Conservation (phyloP, 2,329 filamentous ascomycete species). For the Pleurostoma richardsiae region DNA sequence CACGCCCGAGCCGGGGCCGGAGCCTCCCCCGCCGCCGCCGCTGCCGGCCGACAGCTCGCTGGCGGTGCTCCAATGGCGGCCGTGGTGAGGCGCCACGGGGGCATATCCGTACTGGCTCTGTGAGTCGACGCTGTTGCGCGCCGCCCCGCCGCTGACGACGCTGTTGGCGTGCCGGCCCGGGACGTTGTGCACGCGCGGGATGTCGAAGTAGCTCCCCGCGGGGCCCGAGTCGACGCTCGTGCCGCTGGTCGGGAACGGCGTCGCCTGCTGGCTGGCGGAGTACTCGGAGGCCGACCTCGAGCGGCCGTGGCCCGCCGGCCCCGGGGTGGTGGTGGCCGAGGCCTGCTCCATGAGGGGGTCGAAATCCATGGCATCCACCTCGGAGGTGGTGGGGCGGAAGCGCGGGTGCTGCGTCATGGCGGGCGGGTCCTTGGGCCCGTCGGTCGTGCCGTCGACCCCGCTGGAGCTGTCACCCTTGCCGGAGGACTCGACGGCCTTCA, state of each 20-base stretch:
- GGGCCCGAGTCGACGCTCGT: constrained; percentile 20
- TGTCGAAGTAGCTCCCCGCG: constrained; percentile 15
- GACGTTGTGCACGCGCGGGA: constrained; percentile 9
- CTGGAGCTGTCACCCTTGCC: constrained; percentile 23
- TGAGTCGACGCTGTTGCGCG: constrained; percentile 30
- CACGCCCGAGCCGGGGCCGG: constrained; percentile 6
- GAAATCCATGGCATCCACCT: constrained; percentile 35
- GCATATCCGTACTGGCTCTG: constrained; percentile 20
- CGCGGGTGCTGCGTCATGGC: constrained; percentile 25
- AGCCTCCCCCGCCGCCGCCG: constrained; percentile 15
- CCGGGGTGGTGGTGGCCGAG: constrained; percentile 7
- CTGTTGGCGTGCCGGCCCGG: constrained; percentile 14
- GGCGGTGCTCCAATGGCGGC: constrained; percentile 35
- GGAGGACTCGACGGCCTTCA: constrained; percentile 29
- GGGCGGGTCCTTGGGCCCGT: constrained; percentile 22
- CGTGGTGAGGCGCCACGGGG: constrained; percentile 20
- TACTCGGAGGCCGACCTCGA: constrained; percentile 12
- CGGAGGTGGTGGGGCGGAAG: constrained; percentile 32
- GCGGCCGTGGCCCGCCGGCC: constrained; percentile 12
- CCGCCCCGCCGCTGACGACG: constrained; percentile 11
- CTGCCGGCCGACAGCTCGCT: constrained; percentile 34
- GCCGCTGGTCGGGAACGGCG: constrained; percentile 11
- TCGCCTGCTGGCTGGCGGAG: constrained; percentile 1
- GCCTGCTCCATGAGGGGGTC: constrained; percentile 29
- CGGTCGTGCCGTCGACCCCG: constrained; percentile 20